Conservation (phyloP, 1,284 basidiomycete species). For the Trichosporon sp. region DNA sequence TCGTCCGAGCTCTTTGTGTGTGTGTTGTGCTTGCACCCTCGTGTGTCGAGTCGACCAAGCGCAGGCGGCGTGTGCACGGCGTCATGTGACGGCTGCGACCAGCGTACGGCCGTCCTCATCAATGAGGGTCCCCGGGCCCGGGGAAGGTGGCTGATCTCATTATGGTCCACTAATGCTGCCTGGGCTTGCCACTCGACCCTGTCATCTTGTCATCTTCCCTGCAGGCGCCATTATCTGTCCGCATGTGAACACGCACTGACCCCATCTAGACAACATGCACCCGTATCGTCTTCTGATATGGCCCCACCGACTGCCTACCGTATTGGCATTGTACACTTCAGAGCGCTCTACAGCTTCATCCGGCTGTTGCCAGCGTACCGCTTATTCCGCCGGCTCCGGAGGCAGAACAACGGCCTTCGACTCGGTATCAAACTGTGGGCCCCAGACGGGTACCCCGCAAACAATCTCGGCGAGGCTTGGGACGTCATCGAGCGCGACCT, state of each 20-base stretch:
- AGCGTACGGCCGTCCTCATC: background rate
- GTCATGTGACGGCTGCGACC: background rate
- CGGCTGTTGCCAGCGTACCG: constrained; percentile 42
- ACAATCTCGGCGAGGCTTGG: constrained; percentile 40
- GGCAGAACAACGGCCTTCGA: constrained; percentile 38
- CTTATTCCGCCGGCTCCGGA: constrained; percentile 35
- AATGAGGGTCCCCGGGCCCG: background rate
- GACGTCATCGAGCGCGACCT: constrained; percentile 43
- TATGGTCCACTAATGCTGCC: background rate
- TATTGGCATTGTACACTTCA: constrained; percentile 45
- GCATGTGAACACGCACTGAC: constrained; percentile 1
- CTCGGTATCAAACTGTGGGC: constrained; percentile 47
- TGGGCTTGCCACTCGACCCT: background rate
- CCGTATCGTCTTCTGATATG: constrained; percentile 22
- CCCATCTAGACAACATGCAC: background rate
- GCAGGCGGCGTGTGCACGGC: background rate
- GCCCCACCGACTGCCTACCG: constrained; percentile 39
- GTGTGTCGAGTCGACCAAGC: background rate
- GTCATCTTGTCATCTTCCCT: background rate
- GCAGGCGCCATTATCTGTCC: constrained; percentile 10
- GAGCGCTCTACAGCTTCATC: constrained; percentile 39
- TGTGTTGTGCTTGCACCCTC: no score
- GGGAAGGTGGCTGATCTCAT: background rate
- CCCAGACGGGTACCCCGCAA: constrained; percentile 32
- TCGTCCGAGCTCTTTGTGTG: no score